phyloP scores from a whole-genome alignment of 2,329 filamentous ascomycete species.

The Botryosphaeria agaves region DNA sequence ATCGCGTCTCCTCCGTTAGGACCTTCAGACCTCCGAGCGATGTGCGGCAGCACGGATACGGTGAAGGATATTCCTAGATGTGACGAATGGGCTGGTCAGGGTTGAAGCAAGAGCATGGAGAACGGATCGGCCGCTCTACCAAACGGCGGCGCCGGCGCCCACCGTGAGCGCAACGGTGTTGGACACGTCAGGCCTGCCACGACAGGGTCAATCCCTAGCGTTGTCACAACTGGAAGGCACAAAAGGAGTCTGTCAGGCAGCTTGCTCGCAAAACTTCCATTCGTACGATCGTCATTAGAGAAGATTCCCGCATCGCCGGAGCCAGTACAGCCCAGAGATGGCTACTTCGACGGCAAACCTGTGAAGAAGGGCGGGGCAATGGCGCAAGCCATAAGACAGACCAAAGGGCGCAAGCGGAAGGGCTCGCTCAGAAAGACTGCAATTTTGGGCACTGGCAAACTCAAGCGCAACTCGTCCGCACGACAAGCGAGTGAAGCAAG shows the following conservation, averaged over 20 bases:
- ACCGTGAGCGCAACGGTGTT: neutral
- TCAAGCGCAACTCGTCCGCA: neutral
- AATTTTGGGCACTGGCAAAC: slow-evolving; percentile 50
- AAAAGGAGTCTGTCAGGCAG: slow-evolving; percentile 43
- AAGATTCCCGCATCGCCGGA: slow-evolving; percentile 11
- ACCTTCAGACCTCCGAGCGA: no score
- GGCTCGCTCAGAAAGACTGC: slow-evolving; percentile 80
- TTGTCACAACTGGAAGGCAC: slow-evolving; percentile 14
- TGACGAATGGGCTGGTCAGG: slow-evolving; percentile 1
- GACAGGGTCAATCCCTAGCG: slow-evolving; percentile 1
- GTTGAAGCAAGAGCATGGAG: slow-evolving; percentile 4
- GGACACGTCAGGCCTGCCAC: neutral
- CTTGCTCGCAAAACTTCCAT: slow-evolving; percentile 52
- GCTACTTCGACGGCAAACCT: slow-evolving; percentile 5
- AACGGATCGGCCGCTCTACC: slow-evolving; percentile 4
- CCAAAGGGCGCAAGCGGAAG: slow-evolving; percentile 50
- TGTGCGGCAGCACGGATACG: no score
- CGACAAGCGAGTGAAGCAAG: neutral
- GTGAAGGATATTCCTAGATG: no score
- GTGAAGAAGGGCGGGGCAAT: slow-evolving; percentile 27
- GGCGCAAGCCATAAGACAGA: slow-evolving; percentile 29
- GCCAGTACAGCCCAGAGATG: no score
- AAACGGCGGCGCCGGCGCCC: slow-evolving; percentile 3
- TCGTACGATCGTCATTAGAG: slow-evolving; percentile 37
- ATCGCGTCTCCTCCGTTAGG: no score